Conservation (phyloP, 2,329 filamentous ascomycete species). For the Rhynchosporium agropyri region DNA sequence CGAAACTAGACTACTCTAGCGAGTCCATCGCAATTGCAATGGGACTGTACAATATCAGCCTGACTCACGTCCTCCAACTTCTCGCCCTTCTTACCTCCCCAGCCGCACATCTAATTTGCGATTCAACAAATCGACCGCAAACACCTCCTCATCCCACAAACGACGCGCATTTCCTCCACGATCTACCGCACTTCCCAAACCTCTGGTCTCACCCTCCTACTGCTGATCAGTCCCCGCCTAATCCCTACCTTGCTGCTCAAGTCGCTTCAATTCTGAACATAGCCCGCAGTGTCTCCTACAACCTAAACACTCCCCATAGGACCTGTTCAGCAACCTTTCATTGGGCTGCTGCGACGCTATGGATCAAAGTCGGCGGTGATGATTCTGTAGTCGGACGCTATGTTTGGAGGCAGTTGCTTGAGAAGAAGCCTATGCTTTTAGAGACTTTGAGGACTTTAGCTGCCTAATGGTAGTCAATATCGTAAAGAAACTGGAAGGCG, state of each 20-base stretch:
- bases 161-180: neutral
- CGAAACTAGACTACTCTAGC: conserved; percentile 17
- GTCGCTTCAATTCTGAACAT: conserved; percentile 32
- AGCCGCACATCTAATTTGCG: neutral
- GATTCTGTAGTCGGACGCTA: conserved; percentile 31
- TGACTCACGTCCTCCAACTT: conserved; percentile 38
- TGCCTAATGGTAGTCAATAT: neutral
- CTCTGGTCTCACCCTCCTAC: neutral
- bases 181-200: conserved; percentile 4
- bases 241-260: conserved; percentile 26
- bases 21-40: conserved; percentile 30
- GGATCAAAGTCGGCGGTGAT: conserved; percentile 29
- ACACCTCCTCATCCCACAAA: neutral
- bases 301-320: conserved; percentile 23
- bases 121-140: neutral
- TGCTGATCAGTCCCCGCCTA: conserved; percentile 1
- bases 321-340: conserved; percentile 33
- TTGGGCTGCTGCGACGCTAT: conserved; percentile 36
- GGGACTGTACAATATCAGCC: conserved; percentile 41
- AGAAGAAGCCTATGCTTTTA: neutral
- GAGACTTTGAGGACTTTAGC: neutral
- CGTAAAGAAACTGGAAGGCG: neutral
- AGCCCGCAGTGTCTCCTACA: conserved; percentile 35
- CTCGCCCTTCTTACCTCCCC: conserved; percentile 29
- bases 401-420: conserved; percentile 20